Evolutionary conservation across 192 early-diverging fungal genomes (phyloP).

Genomic region (Jimgerdemannia flammicorona): DNA sequence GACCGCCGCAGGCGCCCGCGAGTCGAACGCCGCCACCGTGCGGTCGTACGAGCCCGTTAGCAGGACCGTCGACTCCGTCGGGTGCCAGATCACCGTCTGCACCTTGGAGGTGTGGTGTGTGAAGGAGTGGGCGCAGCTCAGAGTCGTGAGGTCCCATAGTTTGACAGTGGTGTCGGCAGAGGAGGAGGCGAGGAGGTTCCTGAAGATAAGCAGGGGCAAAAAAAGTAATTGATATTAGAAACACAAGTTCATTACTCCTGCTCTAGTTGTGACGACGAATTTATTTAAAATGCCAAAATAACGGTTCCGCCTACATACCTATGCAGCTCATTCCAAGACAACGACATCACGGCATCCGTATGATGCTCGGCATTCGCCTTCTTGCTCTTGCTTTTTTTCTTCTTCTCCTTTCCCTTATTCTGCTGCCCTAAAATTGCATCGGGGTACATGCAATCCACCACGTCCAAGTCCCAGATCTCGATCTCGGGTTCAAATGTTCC

Average conservation of each 20-base stretch:
- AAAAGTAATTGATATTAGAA: too few relatives aligned
- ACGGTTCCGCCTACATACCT: conserved; percentile 14
- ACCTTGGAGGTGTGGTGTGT: conserved; percentile 87
- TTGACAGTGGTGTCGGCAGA: conserved; percentile 98
- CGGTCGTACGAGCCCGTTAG: conserved; percentile 92
- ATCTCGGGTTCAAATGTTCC: conserved; percentile 98
- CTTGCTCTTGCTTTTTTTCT: conserved; percentile 47
- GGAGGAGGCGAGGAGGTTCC: conserved; percentile 77
- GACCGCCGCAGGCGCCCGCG: conserved; percentile 74
- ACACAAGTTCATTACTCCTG: too few relatives aligned
- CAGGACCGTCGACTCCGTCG: conserved; percentile 79
- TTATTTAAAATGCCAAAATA: neutral
- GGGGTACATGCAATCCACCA: conserved; percentile 87
- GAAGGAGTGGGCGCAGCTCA: conserved; percentile 74
- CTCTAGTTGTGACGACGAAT: too few relatives aligned
- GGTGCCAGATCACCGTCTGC: conserved; percentile 91
- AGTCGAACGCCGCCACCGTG: conserved; percentile 84
- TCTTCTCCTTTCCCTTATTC: conserved; percentile 8
- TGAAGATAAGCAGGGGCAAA: conserved; percentile 8
- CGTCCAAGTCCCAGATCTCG: conserved; percentile 98
- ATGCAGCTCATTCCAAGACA: conserved; percentile 89
- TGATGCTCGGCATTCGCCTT: conserved; percentile 77
- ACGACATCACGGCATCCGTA: conserved; percentile 91
- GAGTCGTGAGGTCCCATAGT: conserved; percentile 90
- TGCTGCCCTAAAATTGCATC: conserved; percentile 82